phyloP scores from a whole-genome alignment of 208 protist species.

The Plasmodiophora brassicae region DNA sequence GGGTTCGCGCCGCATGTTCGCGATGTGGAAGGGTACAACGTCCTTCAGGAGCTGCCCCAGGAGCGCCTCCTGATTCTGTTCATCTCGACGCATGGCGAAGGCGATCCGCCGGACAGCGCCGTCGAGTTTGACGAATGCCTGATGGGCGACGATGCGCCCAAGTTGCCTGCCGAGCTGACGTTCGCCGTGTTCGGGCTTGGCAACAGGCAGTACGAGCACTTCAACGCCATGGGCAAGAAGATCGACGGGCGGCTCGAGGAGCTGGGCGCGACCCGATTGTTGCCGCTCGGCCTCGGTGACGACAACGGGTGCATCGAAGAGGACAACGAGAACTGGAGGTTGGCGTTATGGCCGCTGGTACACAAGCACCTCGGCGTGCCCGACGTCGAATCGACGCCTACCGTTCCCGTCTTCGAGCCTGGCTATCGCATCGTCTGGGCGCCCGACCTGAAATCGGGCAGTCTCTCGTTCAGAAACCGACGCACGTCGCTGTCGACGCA shows the following conservation, averaged over 20 bases:
- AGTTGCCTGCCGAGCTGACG: not conserved
- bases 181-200: slow-evolving; percentile 41
- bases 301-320: slow-evolving; percentile 36
- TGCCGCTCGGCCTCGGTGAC: slow-evolving; percentile 9
- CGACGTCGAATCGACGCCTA: not conserved
- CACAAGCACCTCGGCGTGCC: not conserved
- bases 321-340: slow-evolving; percentile 13
- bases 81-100: slow-evolving; percentile 41
- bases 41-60: not conserved
- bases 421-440: not conserved
- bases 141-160: not conserved
- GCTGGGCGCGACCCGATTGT: slow-evolving; percentile 11
- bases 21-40: slow-evolving; percentile 39
- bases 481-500: not conserved
- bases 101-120: slow-evolving; percentile 36
- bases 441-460: not conserved
- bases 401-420: not conserved
- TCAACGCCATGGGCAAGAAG: not conserved
- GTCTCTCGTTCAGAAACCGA: not conserved
- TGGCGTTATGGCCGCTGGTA: not conserved
- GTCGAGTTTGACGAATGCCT: slow-evolving; percentile 29
- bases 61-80: slow-evolving; percentile 29
- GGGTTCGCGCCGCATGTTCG: not conserved
- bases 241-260: not conserved
- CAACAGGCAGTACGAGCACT: slow-evolving; percentile 34